Evolutionary conservation across 179 eudicot genomes (phyloP).

Genomic region (Pouteria campechiana): DNA sequence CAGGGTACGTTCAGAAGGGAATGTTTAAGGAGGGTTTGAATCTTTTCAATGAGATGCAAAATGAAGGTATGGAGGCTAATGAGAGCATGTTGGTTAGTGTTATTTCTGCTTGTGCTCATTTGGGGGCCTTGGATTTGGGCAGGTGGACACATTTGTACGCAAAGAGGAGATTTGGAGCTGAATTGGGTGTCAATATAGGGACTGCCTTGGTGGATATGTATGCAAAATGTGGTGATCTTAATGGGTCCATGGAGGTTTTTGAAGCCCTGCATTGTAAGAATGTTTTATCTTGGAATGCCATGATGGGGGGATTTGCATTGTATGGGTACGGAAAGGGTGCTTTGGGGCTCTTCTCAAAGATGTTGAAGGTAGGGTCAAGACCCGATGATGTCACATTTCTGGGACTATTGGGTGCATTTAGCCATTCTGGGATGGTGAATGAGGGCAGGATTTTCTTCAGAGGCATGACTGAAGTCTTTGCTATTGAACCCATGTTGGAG

Average conservation of each 20-base stretch:
- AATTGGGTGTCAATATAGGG: conserved; percentile 24
- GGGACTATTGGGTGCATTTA: conserved; percentile 37
- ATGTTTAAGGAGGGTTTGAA: conserved; percentile 25
- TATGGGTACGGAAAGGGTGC: conserved; percentile 40
- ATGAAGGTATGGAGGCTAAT: conserved; percentile 23
- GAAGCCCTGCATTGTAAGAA: conserved; percentile 20
- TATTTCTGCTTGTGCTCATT: conserved; percentile 30
- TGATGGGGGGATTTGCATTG: conserved; percentile 43
- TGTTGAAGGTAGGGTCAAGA: conserved; percentile 13
- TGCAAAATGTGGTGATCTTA: conserved; percentile 43
- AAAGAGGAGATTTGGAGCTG: conserved; percentile 12
- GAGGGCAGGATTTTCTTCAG: conserved; percentile 9
- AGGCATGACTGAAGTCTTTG: conserved; percentile 2
- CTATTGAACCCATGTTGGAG: conserved; percentile 2
- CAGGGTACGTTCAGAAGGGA: conserved; percentile 29
- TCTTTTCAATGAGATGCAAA: conserved; percentile 26
- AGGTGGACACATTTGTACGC: conserved; percentile 20
- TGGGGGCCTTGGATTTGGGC: conserved; percentile 35
- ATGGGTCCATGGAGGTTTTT: conserved; percentile 22
- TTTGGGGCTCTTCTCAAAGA: conserved; percentile 20
- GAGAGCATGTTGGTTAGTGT: conserved; percentile 30
- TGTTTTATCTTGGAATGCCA: conserved; percentile 37
- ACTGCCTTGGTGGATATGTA: conserved; percentile 38
- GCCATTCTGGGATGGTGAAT: conserved; percentile 45
- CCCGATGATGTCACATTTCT: conserved; percentile 38